Conservation (phyloP, 805 yeast species). For the Jamesozyma jinghongensis region DNA sequence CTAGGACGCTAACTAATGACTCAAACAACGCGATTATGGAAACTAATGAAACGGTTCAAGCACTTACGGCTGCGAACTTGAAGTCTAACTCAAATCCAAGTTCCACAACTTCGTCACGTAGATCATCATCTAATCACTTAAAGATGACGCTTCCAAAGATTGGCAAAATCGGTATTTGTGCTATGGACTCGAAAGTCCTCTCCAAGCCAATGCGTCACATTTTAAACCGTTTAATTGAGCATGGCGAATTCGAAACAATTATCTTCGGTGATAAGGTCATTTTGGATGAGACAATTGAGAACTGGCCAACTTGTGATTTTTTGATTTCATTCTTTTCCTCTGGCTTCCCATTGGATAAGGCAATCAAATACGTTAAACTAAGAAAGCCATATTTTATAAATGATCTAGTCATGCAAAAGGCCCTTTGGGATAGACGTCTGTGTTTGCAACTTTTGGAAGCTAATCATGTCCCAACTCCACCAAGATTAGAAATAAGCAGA, state of each 20-base stretch:
- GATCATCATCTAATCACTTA: slow-evolving; percentile 17
- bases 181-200: slow-evolving; percentile 95
- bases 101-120: slow-evolving; percentile 24
- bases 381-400: slow-evolving; percentile 86
- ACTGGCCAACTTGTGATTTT: slow-evolving; percentile 99
- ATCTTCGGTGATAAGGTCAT: slow-evolving; percentile 97
- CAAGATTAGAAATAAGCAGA: slow-evolving; percentile 77
- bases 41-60: background rate
- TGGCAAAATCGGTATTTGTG: slow-evolving; percentile 97
- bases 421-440: slow-evolving; percentile 94
- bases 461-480: slow-evolving; percentile 83
- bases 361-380: slow-evolving; percentile 78
- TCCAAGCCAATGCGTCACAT: slow-evolving; percentile 93
- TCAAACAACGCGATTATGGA: background rate
- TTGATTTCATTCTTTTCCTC: slow-evolving; percentile 86
- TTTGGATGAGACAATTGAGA: slow-evolving; percentile 83
- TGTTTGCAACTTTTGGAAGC: slow-evolving; percentile 72
- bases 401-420: slow-evolving; percentile 83
- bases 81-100: slow-evolving; percentile 9
- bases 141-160: slow-evolving; percentile 50
- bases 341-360: slow-evolving; percentile 95
- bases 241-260: slow-evolving; percentile 93
- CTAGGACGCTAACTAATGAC: background rate
- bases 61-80: background rate
- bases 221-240: slow-evolving; percentile 74